Evolutionary conservation across 306 rosid genomes (phyloP).

Genomic region (Pterocarpus macrocarpus): DNA sequence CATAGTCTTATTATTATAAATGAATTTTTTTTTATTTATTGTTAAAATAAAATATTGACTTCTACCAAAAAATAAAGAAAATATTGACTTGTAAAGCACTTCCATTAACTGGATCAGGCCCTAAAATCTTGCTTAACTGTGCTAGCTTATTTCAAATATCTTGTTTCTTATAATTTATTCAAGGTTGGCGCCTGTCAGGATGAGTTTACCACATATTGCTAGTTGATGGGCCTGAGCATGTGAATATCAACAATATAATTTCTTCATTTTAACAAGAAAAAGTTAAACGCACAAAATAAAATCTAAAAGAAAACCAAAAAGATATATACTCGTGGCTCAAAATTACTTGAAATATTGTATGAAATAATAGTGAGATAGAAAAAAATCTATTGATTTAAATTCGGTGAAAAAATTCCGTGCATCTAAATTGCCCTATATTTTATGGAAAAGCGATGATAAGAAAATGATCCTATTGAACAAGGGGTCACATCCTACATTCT

Average conservation of each 20-base stretch:
- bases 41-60: neutral
- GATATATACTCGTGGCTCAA: neutral
- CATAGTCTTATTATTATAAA: neutral
- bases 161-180: neutral
- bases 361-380: neutral
- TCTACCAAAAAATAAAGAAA: neutral
- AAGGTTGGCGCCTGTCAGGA: conserved; percentile 13
- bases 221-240: conserved; percentile 25
- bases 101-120: neutral
- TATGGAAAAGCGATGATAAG: neutral
- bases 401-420: neutral
- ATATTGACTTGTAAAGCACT: conserved; percentile 8
- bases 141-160: neutral
- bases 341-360: neutral
- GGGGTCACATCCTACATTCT: conserved; percentile 50
- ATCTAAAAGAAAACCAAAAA: neutral
- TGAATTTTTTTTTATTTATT: too few relatives aligned
- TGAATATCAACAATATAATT: conserved; percentile 1
- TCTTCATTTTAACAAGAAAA: conserved; percentile 3
- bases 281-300: neutral
- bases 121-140: neutral
- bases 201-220: conserved; percentile 20
- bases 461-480: conserved; percentile 17
- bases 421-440: neutral
- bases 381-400: neutral